These are phyloP conservation scores for Lichtheimia ornata DNA, from an alignment of 371 early-diverging fungal species.

Conservation along the genomic window DNA sequence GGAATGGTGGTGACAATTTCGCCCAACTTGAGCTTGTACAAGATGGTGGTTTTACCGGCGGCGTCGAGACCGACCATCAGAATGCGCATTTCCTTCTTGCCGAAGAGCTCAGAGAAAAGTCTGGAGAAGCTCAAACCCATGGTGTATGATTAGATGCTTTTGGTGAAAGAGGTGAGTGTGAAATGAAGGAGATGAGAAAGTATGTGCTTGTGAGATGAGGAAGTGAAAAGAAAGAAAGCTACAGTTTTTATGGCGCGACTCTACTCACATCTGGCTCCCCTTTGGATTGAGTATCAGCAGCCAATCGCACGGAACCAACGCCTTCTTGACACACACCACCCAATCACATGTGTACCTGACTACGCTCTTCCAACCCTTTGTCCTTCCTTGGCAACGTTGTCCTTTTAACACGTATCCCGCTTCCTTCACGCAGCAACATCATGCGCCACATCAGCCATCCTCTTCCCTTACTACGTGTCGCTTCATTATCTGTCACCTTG, in stretches of 20 bases:
- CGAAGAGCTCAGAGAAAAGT: constrained; percentile 54
- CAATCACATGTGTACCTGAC: too few species aligned
- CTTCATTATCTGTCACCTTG: too few species aligned
- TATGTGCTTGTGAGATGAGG: constrained; percentile 1
- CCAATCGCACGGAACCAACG: background rate
- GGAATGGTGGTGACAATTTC: constrained; percentile 98
- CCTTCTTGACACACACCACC: background rate
- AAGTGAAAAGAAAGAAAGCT: background rate
- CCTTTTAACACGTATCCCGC: too few species aligned
- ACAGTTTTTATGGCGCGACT: too few species aligned
- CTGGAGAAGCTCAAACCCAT: constrained; percentile 55
- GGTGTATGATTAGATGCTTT: background rate
- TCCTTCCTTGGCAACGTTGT: too few species aligned
- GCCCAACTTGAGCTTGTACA: constrained; percentile 84
- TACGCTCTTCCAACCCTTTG: too few species aligned
- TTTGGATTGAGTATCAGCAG: background rate
- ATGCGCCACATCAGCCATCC: too few species aligned
- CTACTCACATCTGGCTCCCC: too few species aligned
- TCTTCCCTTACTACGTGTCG: too few species aligned
- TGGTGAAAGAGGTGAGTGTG: background rate
- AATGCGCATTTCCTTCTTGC: constrained; percentile 94
- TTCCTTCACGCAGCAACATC: too few species aligned
- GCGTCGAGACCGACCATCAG: constrained; percentile 97
- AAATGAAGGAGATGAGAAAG: background rate
- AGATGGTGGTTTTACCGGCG: constrained; percentile 99